phyloP scores from a whole-genome alignment of 2,329 filamentous ascomycete genomes.

The Colletotrichum lupini region DNA sequence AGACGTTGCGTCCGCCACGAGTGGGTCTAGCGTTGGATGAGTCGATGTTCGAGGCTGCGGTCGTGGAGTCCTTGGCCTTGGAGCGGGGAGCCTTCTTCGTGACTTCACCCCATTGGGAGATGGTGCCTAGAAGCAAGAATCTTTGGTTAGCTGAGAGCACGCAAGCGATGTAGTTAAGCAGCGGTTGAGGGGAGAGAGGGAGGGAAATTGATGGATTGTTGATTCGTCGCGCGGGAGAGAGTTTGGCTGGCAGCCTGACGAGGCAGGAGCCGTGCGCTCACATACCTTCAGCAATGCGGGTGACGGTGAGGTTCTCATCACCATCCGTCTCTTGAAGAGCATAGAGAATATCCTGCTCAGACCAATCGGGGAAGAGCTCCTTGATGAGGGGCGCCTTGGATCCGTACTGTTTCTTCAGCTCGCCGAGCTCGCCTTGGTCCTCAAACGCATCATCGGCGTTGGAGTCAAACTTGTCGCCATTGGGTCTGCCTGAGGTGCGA shows the following conservation, averaged over 20 bases:
- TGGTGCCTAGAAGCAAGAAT: conserved; percentile 66
- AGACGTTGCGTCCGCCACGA: conserved; percentile 71
- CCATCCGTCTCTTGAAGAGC: conserved; percentile 90
- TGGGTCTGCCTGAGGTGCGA: conserved; percentile 72
- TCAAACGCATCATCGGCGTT: conserved; percentile 70
- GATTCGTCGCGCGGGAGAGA: conserved; percentile 6
- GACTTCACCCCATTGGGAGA: conserved; percentile 88
- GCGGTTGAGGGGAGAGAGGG: background rate
- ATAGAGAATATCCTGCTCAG: conserved; percentile 92
- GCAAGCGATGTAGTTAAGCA: background rate
- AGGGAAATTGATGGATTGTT: background rate
- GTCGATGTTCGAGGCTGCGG: conserved; percentile 62
- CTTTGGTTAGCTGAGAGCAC: conserved; percentile 41
- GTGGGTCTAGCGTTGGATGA: conserved; percentile 59
- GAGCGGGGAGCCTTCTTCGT: conserved; percentile 80
- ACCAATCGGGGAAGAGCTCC: conserved; percentile 96
- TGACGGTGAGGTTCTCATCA: conserved; percentile 79
- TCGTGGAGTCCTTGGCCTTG: conserved; percentile 74
- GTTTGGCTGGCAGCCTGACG: conserved; percentile 28
- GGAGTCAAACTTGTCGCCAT: conserved; percentile 73
- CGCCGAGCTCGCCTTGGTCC: conserved; percentile 89
- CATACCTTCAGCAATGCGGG: conserved; percentile 83
- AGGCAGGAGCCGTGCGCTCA: conserved; percentile 27
- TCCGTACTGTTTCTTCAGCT: conserved; percentile 91
- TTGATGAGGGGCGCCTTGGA: conserved; percentile 83